Evolutionary conservation across 176 grass and related monocot species (phyloP).

Genomic region (Stipa capillata): DNA sequence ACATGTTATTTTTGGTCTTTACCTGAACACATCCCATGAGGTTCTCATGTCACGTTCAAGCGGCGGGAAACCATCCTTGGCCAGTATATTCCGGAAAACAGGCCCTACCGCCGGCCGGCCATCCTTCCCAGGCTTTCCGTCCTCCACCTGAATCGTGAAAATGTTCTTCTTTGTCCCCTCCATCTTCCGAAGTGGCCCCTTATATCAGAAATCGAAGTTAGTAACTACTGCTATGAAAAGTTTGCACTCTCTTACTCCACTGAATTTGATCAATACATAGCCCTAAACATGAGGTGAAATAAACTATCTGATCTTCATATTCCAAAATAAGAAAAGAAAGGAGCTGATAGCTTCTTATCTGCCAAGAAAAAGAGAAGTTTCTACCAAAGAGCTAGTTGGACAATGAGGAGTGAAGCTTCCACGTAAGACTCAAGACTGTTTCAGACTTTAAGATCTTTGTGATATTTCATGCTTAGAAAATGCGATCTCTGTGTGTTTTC

Average conservation of each 20-base stretch:
- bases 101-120: constrained; percentile 62
- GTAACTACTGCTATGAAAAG: neutral
- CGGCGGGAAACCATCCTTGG: constrained; percentile 71
- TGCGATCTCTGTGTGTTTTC: neutral
- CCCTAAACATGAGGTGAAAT: neutral
- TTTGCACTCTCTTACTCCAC: neutral
- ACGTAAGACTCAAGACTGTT: neutral
- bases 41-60: constrained; percentile 54
- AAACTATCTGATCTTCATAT: neutral
- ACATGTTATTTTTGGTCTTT: neutral
- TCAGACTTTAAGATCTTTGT: neutral
- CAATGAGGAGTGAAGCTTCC: neutral
- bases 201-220: constrained; percentile 7
- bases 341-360: neutral
- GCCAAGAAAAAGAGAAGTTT: neutral
- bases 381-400: neutral
- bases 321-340: neutral
- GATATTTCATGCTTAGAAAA: constrained; percentile 5
- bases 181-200: constrained; percentile 21
- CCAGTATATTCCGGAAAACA: constrained; percentile 54
- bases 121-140: constrained; percentile 53
- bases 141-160: constrained; percentile 66
- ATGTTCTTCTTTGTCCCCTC: constrained; percentile 33
- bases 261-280: neutral
- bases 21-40: constrained; percentile 99